These are phyloP conservation scores for Phaeosphaeriaceae sp. DNA, from an alignment of 2,329 filamentous ascomycete genomes.

Conservation along the genomic window DNA sequence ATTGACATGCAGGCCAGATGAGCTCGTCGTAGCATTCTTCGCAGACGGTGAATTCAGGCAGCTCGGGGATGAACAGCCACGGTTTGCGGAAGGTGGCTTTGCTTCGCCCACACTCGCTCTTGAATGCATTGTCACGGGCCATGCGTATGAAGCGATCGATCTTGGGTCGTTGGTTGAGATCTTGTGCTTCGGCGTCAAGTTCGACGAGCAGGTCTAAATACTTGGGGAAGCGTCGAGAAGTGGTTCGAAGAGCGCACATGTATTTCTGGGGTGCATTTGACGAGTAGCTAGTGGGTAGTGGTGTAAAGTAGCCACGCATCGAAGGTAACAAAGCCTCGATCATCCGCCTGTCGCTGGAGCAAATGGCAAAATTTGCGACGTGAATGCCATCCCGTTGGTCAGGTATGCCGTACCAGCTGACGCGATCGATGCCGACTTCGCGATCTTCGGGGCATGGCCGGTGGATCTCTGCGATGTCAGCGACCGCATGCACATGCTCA, in stretches of 20 bases:
- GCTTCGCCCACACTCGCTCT: conserved; percentile 69
- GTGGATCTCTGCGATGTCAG: conserved; percentile 66
- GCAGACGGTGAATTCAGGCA: conserved; percentile 84
- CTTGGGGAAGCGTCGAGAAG: conserved; percentile 62
- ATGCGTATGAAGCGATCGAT: conserved; percentile 70
- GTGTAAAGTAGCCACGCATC: conserved; percentile 71
- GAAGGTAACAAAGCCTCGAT: conserved; percentile 78
- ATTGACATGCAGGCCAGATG: conserved; percentile 70
- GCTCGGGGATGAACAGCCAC: conserved; percentile 80
- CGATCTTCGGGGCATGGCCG: conserved; percentile 66
- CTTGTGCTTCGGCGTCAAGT: conserved; percentile 56
- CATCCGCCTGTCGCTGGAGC: conserved; percentile 75
- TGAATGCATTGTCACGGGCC: conserved; percentile 58
- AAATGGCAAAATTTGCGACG: conserved; percentile 77
- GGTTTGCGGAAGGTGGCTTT: conserved; percentile 66
- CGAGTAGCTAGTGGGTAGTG: conserved; percentile 29
- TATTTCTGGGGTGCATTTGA: conserved; percentile 55
- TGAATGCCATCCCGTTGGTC: conserved; percentile 71
- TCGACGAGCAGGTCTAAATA: conserved; percentile 66
- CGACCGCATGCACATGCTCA: conserved; percentile 73
- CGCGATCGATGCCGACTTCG: conserved; percentile 55
- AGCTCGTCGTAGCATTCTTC: conserved; percentile 85
- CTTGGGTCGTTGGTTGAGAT: conserved; percentile 55
- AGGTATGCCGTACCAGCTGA: conserved; percentile 78
- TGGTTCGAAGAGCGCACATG: conserved; percentile 75